Percentiles rank a stretch among this genome's conserved stretches.
phyloP scores from a whole-genome alignment of 2,329 filamentous ascomycete genomes.

The Tolypocladium guangdongense region DNA sequence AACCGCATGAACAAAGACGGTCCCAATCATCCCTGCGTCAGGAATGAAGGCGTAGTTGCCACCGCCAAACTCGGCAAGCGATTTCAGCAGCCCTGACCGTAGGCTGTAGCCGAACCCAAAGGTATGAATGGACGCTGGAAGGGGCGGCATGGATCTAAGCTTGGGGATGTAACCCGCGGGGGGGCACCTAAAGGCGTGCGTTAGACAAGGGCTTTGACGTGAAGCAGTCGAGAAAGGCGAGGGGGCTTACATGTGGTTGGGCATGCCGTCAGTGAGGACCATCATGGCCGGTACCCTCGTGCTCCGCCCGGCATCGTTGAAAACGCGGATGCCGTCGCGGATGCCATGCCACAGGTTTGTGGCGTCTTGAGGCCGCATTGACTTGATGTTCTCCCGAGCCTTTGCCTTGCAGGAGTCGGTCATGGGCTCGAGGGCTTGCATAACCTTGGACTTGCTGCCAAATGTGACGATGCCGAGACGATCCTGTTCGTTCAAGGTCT shows the following conservation, averaged over 20 bases:
- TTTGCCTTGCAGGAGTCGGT: conserved; percentile 31
- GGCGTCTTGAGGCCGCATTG: conserved; percentile 22
- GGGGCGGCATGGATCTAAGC: conserved; percentile 27
- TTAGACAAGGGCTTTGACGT: not conserved
- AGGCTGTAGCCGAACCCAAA: conserved; percentile 26
- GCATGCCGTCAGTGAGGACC: conserved; percentile 43
- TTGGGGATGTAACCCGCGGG: conserved; percentile 42
- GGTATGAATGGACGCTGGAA: conserved; percentile 31
- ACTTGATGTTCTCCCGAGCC: conserved; percentile 29
- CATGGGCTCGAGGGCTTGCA: conserved; percentile 39
- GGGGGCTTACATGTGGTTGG: conserved; percentile 36
- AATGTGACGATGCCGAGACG: conserved; percentile 49
- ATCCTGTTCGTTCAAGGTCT: conserved; percentile 42
- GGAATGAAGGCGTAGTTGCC: conserved; percentile 53
- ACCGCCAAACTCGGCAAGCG: conserved; percentile 44
- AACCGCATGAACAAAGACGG: conserved; percentile 50
- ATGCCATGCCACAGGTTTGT: conserved; percentile 53
- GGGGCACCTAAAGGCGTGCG: conserved; percentile 26
- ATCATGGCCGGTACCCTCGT: conserved; percentile 37
- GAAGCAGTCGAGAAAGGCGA: not conserved
- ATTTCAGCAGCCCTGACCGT: conserved; percentile 41
- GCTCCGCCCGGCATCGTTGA: conserved; percentile 20
- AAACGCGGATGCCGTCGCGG: conserved; percentile 35
- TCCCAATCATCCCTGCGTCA: conserved; percentile 51
- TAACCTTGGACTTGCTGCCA: conserved; percentile 24